Base-by-base conservation (phyloP, 257 asterid genomes). In the Nicotiana tomentosiformis region DNA sequence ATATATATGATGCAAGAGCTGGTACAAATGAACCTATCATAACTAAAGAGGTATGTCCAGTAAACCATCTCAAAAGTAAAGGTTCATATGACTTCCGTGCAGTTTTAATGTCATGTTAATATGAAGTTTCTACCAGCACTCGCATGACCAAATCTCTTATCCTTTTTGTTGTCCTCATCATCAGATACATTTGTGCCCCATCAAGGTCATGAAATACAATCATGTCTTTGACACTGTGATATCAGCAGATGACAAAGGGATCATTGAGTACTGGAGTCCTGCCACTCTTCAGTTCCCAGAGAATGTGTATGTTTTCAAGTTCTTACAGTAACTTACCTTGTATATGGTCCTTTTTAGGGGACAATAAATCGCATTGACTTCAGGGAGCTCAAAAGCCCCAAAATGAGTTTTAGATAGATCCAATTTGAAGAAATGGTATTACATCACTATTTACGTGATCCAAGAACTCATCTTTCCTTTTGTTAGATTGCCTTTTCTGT, bases 221-320 rank as follows among this genome's bases (percentile, higher is more conserved):
- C 93, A 90, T 74, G 94, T 90, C 78, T 90, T 85, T 82, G 96
- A 96, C 84, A 86, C 92, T 43, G 98, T 94, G 86, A 89, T 96
- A 58, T 96, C 99, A 82, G 98, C 98, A 77, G 99, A 96, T 74
- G 98, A 92, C 78, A 96, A 89, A 88, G 99, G 99, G 83, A 93
- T 94, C 74, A 90, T 96, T 83, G 99, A 96, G 82, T 96, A 96
- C 88, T 96, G 99, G 99, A 89, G 85, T 86, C 98, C 99, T 85
- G 87, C 85, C 81, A 88, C 99, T 7, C 95, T 96, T 87, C 88
- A 90, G 88, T 94, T 94, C 86, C 98, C 99, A 11, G 97, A 89
- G 83, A 85, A 93, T 78, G 97, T 92, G 98, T 94, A 84, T 72
- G 91, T 81, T 43, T 83, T 51, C 80, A 76, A 15, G 16, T 76